Conservation (phyloP, 148 eudicot genomes). For the Simmondsia chinensis region DNA sequence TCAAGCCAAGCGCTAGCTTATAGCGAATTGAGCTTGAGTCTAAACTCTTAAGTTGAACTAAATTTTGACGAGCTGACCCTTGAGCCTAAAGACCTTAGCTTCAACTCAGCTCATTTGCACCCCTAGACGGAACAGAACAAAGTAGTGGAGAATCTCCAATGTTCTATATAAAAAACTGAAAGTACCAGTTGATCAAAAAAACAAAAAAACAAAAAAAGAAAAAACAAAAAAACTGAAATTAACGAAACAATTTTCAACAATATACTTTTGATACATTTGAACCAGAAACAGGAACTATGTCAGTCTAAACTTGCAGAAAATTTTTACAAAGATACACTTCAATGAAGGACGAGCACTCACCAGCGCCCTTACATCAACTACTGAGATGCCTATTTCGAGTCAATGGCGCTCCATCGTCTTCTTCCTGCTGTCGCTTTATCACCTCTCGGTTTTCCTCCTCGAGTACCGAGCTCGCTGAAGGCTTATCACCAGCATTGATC, state of each 20-base stretch:
- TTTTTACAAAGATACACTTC: conserved; percentile 20
- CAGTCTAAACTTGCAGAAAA: conserved; percentile 6
- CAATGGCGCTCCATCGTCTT: conserved; percentile 13
- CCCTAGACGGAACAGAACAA: too few relatives aligned
- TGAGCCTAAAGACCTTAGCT: too few relatives aligned
- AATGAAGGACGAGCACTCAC: conserved; percentile 4
- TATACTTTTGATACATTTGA: conserved; percentile 11
- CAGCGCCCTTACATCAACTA: conserved; percentile 12
- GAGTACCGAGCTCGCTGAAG: conserved; percentile 55
- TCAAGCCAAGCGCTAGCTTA: too few relatives aligned
- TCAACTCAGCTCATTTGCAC: too few relatives aligned
- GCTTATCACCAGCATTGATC: conserved; percentile 63
- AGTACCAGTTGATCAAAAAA: neutral
- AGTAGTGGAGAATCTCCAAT: too few relatives aligned
- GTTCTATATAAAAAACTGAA: too few relatives aligned
- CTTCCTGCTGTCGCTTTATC: conserved; percentile 22
- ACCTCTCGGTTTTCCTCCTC: conserved; percentile 42
- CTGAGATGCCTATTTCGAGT: conserved; percentile 19
- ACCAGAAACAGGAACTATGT: conserved; percentile 1
- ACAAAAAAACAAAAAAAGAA: neutral
- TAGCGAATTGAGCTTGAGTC: too few relatives aligned
- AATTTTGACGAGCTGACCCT: too few relatives aligned
- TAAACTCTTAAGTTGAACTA: too few relatives aligned
- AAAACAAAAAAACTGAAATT: neutral
- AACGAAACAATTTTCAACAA: conserved; percentile 8